Percentiles rank a stretch among this genome's conserved stretches.
Conservation (phyloP, 768 basidiomycete genomes). For the Steccherinum ochraceum region DNA sequence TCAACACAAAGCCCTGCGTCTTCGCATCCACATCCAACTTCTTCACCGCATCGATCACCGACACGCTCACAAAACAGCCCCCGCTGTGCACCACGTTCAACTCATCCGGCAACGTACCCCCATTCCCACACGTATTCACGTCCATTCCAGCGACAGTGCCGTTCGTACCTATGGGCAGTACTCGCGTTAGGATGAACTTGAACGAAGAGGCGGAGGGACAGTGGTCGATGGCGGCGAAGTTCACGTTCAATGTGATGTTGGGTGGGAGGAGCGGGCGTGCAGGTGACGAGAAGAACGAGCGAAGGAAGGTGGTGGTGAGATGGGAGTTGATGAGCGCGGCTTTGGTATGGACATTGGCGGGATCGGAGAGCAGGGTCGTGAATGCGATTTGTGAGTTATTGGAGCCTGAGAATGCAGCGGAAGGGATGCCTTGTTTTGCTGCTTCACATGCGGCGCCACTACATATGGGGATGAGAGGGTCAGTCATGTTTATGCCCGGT, state of each 20-base stretch:
- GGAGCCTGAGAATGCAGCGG: conserved; percentile 25
- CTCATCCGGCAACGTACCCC: conserved; percentile 37
- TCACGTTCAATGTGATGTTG: conserved; percentile 42
- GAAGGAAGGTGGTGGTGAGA: conserved; percentile 15
- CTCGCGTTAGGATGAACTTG: conserved; percentile 39
- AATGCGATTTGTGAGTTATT: conserved; percentile 20
- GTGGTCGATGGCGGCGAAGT: conserved; percentile 29
- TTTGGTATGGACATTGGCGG: conserved; percentile 12
- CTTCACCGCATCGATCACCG: conserved; percentile 28
- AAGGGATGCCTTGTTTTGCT: conserved; percentile 21
- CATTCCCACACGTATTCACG: conserved; percentile 36
- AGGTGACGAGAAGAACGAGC: conserved; percentile 13
- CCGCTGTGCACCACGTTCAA: conserved; percentile 26
- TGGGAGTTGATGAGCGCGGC: conserved; percentile 15
- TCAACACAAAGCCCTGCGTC: conserved; percentile 33
- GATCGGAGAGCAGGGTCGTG: conserved; percentile 17
- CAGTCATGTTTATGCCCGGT: not conserved
- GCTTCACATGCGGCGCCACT: conserved; percentile 24
- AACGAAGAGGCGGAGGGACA: conserved; percentile 34
- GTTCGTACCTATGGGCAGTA: conserved; percentile 13
- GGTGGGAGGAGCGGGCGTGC: conserved; percentile 32
- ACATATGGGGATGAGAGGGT: too few relatives aligned
- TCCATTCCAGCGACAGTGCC: conserved; percentile 27
- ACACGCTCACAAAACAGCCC: conserved; percentile 41
- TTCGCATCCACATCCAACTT: conserved; percentile 38